These are phyloP conservation scores for Thielaviopsis ethacetica DNA, from an alignment of 2,329 filamentous ascomycete genomes.

Conservation along the genomic window DNA sequence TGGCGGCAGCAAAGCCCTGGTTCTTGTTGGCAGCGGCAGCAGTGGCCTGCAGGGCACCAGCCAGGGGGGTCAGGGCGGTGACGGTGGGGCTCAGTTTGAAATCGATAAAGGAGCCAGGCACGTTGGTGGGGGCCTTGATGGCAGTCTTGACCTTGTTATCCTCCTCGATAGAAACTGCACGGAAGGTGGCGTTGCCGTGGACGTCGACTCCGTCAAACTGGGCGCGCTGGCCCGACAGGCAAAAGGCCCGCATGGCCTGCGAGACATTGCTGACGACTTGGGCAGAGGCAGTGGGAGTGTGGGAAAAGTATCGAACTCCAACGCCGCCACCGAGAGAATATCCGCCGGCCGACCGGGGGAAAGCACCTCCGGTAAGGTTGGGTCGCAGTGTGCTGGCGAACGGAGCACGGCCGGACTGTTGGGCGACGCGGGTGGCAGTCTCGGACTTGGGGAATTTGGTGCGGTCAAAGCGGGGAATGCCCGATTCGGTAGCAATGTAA, in stretches of 20 bases:
- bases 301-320: constrained; percentile 72
- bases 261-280: constrained; percentile 95
- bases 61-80: constrained; percentile 66
- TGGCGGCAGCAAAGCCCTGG: constrained; percentile 31
- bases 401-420: constrained; percentile 53
- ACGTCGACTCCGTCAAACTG: constrained; percentile 66
- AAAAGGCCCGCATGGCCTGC: constrained; percentile 78
- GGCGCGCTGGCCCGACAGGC: constrained; percentile 76
- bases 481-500: constrained; percentile 9
- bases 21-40: constrained; percentile 8
- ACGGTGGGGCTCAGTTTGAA: constrained; percentile 80
- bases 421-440: constrained; percentile 9
- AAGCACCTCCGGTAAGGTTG: constrained; percentile 74
- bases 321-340: constrained; percentile 48
- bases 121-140: constrained; percentile 33
- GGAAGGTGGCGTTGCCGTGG: constrained; percentile 64
- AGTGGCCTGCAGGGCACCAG: constrained; percentile 26
- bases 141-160: constrained; percentile 24
- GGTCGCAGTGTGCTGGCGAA: constrained; percentile 82
- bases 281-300: constrained; percentile 67
- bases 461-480: constrained; percentile 10
- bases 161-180: constrained; percentile 57
- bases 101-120: constrained; percentile 69
- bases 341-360: constrained; percentile 77
- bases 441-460: constrained; percentile 10